These are phyloP conservation scores for Colletotrichum melonis DNA, from an alignment of 2,329 filamentous ascomycete genomes.

Conservation along the genomic window DNA sequence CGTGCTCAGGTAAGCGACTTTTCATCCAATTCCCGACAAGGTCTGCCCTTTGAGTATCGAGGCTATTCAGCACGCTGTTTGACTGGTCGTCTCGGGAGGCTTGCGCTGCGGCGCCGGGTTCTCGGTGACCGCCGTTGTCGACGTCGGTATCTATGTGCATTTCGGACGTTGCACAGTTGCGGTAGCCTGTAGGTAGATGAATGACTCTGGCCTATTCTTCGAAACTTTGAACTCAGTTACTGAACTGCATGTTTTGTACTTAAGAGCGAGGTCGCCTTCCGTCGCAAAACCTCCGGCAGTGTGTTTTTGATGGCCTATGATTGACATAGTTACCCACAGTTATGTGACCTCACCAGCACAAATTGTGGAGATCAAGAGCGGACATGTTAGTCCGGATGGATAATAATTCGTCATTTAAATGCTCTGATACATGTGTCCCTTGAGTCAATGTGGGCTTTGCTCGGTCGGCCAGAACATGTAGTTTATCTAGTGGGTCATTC, in stretches of 20 bases:
- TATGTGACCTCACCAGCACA: background rate
- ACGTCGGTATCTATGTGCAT: background rate
- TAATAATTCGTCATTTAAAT: background rate
- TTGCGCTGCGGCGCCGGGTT: background rate
- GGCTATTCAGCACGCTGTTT: background rate
- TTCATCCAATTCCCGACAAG: conserved; percentile 9
- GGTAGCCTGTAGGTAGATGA: no score
- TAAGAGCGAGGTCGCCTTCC: background rate
- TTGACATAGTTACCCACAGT: conserved; percentile 8
- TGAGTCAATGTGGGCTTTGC: background rate
- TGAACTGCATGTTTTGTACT: background rate
- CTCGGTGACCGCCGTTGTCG: background rate
- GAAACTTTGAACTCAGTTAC: background rate
- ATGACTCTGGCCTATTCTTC: no score
- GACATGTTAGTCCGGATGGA: conserved; percentile 19
- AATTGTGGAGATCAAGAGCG: background rate
- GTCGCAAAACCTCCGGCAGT: background rate
- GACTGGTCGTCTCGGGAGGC: background rate
- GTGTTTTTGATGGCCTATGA: background rate
- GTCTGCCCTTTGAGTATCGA: background rate
- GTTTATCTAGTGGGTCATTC: conserved; percentile 9
- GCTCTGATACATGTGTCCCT: background rate
- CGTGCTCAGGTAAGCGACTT: conserved; percentile 1
- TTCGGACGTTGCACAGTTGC: background rate
- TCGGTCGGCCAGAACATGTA: background rate